Conservation (phyloP, 192 early-diverging fungal genomes). For the Kickxella alabastrina region DNA sequence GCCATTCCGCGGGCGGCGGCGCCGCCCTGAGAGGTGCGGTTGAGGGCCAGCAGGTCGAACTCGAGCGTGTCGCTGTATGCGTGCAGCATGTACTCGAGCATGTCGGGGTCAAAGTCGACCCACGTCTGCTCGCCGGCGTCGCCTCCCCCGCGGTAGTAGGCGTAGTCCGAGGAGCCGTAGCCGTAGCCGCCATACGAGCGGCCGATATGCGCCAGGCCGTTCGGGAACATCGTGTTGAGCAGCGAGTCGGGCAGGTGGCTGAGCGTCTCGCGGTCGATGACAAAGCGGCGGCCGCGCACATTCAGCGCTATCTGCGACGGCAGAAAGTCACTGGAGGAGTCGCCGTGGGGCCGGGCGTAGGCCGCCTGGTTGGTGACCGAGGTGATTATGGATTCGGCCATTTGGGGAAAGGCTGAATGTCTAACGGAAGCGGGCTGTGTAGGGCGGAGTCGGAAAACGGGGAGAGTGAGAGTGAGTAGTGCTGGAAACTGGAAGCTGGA, state of each 20-base stretch:
- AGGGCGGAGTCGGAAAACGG: too few species aligned
- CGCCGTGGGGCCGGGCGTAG: slow-evolving; percentile 53
- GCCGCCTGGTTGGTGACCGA: slow-evolving; percentile 44
- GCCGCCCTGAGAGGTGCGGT: slow-evolving; percentile 2
- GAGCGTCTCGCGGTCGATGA: slow-evolving; percentile 50
- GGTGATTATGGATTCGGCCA: slow-evolving; percentile 45
- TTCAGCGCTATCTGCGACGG: slow-evolving; percentile 39
- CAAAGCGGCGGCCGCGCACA: slow-evolving; percentile 45
- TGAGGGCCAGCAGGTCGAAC: slow-evolving; percentile 18
- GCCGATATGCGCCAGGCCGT: slow-evolving; percentile 30
- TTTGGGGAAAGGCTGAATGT: too few species aligned
- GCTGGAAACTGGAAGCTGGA: too few species aligned
- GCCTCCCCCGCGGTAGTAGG: slow-evolving; percentile 16
- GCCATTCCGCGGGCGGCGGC: slow-evolving; percentile 7
- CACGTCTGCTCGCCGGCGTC: slow-evolving; percentile 33
- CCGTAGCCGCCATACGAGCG: slow-evolving; percentile 27
- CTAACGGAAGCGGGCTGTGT: too few species aligned
- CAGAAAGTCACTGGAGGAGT: slow-evolving; percentile 34
- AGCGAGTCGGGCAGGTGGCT: slow-evolving; percentile 51
- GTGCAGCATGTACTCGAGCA: slow-evolving; percentile 50
- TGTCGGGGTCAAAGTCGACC: slow-evolving; percentile 54
- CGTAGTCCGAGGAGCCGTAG: slow-evolving; percentile 22
- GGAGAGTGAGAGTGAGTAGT: too few species aligned
- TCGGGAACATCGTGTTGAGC: slow-evolving; percentile 49
- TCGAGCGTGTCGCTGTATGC: slow-evolving; percentile 37